Conservation (phyloP, 2,329 filamentous ascomycete genomes). For the Conoideocrella luteorostrata region DNA sequence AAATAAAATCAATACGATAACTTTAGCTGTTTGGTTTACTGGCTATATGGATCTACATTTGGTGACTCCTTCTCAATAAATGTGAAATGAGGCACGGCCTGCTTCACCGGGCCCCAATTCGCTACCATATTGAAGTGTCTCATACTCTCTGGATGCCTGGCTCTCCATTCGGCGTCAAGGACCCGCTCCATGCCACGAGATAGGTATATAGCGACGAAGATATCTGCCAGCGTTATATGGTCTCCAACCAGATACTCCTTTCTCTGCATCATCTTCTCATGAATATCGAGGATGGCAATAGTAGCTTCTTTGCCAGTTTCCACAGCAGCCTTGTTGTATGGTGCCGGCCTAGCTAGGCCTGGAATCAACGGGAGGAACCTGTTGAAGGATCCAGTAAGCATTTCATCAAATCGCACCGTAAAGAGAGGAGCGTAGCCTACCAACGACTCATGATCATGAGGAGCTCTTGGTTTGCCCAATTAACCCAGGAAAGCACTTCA, state of each 20-base stretch:
- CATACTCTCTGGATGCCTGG: not conserved
- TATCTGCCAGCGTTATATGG: not conserved
- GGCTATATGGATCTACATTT: not conserved
- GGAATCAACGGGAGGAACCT: slow-evolving; percentile 4
- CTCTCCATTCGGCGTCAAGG: not conserved
- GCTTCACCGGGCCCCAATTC: not conserved
- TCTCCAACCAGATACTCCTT: not conserved
- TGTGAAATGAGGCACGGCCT: not conserved
- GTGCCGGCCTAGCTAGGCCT: not conserved
- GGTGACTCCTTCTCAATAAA: not conserved
- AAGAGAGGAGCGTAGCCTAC: not conserved
- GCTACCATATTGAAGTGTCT: slow-evolving; percentile 3
- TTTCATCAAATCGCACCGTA: not conserved
- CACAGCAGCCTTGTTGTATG: not conserved
- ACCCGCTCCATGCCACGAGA: slow-evolving; percentile 2
- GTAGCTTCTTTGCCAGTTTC: slow-evolving; percentile 1
- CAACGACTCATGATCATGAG: slow-evolving; percentile 1
- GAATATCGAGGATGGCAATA: not conserved
- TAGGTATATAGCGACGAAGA: slow-evolving; percentile 1
- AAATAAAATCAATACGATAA: too few relatives aligned
- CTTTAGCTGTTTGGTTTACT: too few relatives aligned
- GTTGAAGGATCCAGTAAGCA: not conserved
- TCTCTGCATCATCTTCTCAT: not conserved
- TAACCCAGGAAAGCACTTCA: slow-evolving; percentile 3
- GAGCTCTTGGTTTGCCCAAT: slow-evolving; percentile 4